phyloP scores from a whole-genome alignment of 495 filamentous ascomycete species.

The Tuber umbilicatum region DNA sequence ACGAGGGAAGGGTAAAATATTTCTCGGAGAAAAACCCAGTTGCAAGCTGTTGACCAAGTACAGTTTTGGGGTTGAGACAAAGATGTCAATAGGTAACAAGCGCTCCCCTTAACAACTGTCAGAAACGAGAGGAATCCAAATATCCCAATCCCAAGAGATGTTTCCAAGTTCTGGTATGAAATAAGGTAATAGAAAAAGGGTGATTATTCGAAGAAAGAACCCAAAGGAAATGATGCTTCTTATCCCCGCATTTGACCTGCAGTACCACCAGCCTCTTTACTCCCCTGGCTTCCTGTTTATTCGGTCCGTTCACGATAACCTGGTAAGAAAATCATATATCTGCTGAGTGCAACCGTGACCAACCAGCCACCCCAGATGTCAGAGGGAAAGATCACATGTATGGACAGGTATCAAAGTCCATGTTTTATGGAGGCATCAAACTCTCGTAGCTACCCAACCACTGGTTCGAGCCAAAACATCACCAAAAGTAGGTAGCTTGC shows the following conservation, averaged over 20 bases:
- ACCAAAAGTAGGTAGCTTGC: slow-evolving; percentile 17
- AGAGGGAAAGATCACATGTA: background rate
- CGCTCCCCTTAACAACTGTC: background rate
- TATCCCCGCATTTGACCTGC: background rate
- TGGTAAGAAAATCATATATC: background rate
- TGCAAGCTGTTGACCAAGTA: background rate
- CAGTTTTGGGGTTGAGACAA: background rate
- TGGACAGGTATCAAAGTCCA: background rate
- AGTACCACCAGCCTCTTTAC: background rate
- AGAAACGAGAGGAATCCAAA: background rate
- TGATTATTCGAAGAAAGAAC: background rate
- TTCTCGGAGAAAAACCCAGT: background rate
- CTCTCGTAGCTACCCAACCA: background rate
- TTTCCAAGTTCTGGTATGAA: background rate
- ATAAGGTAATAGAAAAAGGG: background rate
- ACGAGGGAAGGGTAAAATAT: background rate
- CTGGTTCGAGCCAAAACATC: background rate
- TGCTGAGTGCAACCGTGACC: background rate
- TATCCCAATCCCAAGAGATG: background rate
- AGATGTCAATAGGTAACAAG: background rate
- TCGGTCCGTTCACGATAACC: background rate
- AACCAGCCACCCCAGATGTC: background rate
- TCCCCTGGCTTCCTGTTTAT: background rate
- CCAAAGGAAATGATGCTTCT: background rate
- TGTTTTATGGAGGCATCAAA: background rate